These are phyloP conservation scores for Lachnellula arida DNA, from an alignment of 2,329 filamentous ascomycete species.

Conservation along the genomic window DNA sequence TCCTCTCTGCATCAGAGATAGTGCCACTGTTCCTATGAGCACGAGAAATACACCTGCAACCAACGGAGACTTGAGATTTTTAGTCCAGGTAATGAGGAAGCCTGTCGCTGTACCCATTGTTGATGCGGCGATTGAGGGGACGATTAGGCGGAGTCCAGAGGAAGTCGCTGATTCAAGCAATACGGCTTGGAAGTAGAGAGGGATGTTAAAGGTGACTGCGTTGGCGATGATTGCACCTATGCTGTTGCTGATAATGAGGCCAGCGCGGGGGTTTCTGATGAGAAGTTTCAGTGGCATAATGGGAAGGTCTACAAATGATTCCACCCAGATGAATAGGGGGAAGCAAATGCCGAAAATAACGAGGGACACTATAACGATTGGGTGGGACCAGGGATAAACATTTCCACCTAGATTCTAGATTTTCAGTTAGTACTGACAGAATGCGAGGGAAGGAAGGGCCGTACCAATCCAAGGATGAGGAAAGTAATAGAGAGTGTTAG, in stretches of 20 bases:
- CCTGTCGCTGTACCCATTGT: conserved; percentile 52
- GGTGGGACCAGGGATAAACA: conserved; percentile 57
- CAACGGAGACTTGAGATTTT: conserved; percentile 56
- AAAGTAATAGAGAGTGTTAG: conserved; percentile 49
- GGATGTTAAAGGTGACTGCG: conserved; percentile 57
- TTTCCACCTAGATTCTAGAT: conserved; percentile 58
- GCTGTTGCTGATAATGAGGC: conserved; percentile 53
- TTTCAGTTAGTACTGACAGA: conserved; percentile 2
- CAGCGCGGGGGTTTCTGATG: conserved; percentile 45
- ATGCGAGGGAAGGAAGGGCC: conserved; percentile 15
- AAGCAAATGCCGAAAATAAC: conserved; percentile 43
- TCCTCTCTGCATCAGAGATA: conserved; percentile 46
- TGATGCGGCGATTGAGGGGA: conserved; percentile 55
- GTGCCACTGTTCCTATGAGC: conserved; percentile 46
- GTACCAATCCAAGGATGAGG: conserved; percentile 53
- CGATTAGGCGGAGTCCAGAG: conserved; percentile 67
- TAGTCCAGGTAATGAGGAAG: conserved; percentile 56
- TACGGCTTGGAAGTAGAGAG: conserved; percentile 73
- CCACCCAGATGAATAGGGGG: conserved; percentile 48
- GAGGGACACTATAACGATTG: conserved; percentile 50
- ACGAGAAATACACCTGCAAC: conserved; percentile 45
- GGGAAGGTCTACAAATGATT: conserved; percentile 47
- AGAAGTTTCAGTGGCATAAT: conserved; percentile 58
- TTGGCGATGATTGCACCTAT: conserved; percentile 48
- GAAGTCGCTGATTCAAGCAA: conserved; percentile 63